A percentile compares a stretch with the other conserved stretches of the same genome.
phyloP scores from a whole-genome alignment of 176 grass and related monocot species.

The Musa troglodytarum region DNA sequence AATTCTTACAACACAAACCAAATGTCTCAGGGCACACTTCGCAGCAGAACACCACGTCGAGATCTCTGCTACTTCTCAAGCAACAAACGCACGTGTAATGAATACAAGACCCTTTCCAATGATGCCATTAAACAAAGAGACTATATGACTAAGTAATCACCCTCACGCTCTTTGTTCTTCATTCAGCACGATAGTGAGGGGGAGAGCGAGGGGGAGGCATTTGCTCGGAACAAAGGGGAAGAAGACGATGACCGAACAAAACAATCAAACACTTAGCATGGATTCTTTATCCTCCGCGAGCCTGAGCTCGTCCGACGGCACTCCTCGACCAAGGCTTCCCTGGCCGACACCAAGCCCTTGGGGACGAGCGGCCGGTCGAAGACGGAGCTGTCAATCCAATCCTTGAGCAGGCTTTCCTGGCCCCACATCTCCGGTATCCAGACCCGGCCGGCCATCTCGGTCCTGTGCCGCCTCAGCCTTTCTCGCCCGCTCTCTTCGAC shows the following conservation, averaged over 20 bases:
- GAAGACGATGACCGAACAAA: background rate
- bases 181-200: too few relatives aligned
- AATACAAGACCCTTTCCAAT: too few relatives aligned
- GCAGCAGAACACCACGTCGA: too few relatives aligned
- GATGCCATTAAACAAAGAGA: too few relatives aligned
- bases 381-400: conserved; percentile 21
- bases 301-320: background rate
- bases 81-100: too few relatives aligned
- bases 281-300: conserved; percentile 6
- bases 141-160: too few relatives aligned
- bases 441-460: conserved; percentile 38
- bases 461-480: conserved; percentile 34
- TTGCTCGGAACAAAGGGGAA: background rate
- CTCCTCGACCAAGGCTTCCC: conserved; percentile 33
- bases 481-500: conserved; percentile 17
- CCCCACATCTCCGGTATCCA: conserved; percentile 48
- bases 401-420: conserved; percentile 31
- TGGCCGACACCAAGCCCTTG: conserved; percentile 21
- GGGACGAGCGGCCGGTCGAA: conserved; percentile 33
- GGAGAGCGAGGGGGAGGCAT: background rate
- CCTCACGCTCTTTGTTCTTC: too few relatives aligned
- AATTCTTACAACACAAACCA: too few relatives aligned
- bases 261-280: background rate
- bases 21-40: too few relatives aligned
- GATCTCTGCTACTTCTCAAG: too few relatives aligned